phyloP scores from a whole-genome alignment of 148 eudicot species.

The Chenopodium album region DNA sequence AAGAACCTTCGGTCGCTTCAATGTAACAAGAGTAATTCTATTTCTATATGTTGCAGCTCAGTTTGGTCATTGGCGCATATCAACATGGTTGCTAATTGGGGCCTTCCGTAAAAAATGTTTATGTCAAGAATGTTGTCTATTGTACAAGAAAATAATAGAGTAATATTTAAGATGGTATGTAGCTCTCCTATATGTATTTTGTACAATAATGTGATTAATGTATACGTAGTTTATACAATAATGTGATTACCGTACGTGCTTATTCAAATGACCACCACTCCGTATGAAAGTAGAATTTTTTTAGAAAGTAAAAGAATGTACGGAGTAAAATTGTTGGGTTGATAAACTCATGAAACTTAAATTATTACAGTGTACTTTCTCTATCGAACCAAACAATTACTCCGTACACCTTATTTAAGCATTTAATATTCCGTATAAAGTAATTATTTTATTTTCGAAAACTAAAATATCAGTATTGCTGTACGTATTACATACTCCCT shows the following conservation, averaged over 20 bases:
- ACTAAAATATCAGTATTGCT: no score
- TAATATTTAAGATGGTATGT: neutral
- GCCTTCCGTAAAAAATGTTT: neutral
- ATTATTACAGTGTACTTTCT: no score
- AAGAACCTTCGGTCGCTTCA: conserved; percentile 32
- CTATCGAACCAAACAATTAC: no score
- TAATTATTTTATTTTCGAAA: no score
- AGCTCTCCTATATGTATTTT: neutral
- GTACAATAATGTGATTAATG: neutral
- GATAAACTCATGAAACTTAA: no score
- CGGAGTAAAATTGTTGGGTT: no score
- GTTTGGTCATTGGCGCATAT: neutral
- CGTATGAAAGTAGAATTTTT: no score
- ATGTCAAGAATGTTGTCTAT: neutral
- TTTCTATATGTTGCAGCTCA: neutral
- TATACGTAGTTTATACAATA: neutral
- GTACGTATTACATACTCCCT: no score
- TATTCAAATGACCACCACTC: no score
- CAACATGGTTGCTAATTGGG: neutral
- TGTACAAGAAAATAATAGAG: neutral
- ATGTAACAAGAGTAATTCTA: conserved; percentile 14
- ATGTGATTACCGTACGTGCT: neutral
- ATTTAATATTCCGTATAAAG: no score
- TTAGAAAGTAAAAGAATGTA: no score
- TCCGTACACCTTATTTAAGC: no score